These are phyloP conservation scores for Chytriomyces confervae DNA, from an alignment of 192 early-diverging fungal species.

Conservation along the genomic window DNA sequence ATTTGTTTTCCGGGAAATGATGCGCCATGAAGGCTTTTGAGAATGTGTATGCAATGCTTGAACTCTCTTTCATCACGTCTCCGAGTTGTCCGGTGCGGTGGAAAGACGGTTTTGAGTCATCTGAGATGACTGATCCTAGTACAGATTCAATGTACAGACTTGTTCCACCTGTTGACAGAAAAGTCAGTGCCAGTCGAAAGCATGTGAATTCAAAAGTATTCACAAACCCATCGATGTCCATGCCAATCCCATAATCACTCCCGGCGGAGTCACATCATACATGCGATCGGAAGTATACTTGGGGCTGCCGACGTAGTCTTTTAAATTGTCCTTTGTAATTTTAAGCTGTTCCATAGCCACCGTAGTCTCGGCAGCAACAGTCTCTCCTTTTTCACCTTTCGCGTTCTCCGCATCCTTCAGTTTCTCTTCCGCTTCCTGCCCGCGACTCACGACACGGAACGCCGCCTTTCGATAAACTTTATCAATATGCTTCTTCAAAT, in stretches of 20 bases:
- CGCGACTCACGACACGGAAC: slow-evolving; percentile 76
- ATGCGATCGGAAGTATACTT: slow-evolving; percentile 87
- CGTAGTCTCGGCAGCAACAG: not conserved
- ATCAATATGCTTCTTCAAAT: slow-evolving; percentile 98
- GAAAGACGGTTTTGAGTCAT: slow-evolving; percentile 68
- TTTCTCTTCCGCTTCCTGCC: slow-evolving; percentile 35
- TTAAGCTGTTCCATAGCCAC: slow-evolving; percentile 58
- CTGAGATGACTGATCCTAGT: slow-evolving; percentile 74
- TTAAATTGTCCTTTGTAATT: slow-evolving; percentile 75
- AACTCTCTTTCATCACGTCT: slow-evolving; percentile 99
- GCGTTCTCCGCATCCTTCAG: slow-evolving; percentile 35
- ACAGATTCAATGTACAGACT: slow-evolving; percentile 96
- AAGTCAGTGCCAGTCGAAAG: not conserved
- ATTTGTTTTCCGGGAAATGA: slow-evolving; percentile 81
- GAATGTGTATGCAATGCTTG: slow-evolving; percentile 95
- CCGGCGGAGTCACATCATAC: slow-evolving; percentile 88
- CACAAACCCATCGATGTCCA: slow-evolving; percentile 92
- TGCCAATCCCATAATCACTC: slow-evolving; percentile 98
- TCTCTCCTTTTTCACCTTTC: slow-evolving; percentile 26
- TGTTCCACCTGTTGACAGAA: slow-evolving; percentile 68
- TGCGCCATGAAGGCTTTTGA: slow-evolving; percentile 81
- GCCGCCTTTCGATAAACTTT: slow-evolving; percentile 99
- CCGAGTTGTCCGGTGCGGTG: slow-evolving; percentile 95
- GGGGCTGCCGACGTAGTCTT: slow-evolving; percentile 92
- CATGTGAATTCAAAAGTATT: slow-evolving; percentile 7